Evolutionary conservation across 208 protist species (phyloP).

Genomic region (Phytomonas sp.): DNA sequence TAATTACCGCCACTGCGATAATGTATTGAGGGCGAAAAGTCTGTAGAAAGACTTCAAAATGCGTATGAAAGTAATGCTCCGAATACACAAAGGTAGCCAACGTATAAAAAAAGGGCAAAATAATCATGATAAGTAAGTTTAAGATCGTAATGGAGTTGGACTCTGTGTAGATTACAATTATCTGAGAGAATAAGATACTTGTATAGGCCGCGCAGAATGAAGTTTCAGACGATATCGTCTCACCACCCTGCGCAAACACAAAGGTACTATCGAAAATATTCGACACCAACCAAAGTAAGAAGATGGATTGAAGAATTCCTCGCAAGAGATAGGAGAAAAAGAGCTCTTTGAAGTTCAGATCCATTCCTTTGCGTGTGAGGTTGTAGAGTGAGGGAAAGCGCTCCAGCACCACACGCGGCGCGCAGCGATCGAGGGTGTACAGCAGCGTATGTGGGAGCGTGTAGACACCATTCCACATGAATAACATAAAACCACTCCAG

Average conservation of each 20-base stretch:
- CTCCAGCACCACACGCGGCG: slow-evolving; percentile 69
- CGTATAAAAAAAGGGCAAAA: slow-evolving; percentile 65
- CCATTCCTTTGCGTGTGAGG: slow-evolving; percentile 30
- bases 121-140: slow-evolving; percentile 54
- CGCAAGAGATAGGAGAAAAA: slow-evolving; percentile 53
- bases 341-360: slow-evolving; percentile 67
- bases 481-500: slow-evolving; percentile 88
- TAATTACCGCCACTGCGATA: slow-evolving; percentile 36
- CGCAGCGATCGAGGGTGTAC: slow-evolving; percentile 83
- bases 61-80: slow-evolving; percentile 31
- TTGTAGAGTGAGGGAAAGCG: slow-evolving; percentile 69
- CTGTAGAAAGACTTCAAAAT: slow-evolving; percentile 51
- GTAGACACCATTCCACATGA: slow-evolving; percentile 88
- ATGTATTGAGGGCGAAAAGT: slow-evolving; percentile 27
- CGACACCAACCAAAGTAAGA: slow-evolving; percentile 47
- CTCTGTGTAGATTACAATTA: slow-evolving; percentile 75
- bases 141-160: slow-evolving; percentile 74
- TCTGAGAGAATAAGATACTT: slow-evolving; percentile 77
- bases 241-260: slow-evolving; percentile 24
- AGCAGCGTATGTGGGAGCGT: slow-evolving; percentile 85
- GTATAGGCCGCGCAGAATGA: slow-evolving; percentile 82
- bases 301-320: slow-evolving; percentile 66
- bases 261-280: slow-evolving; percentile 30
- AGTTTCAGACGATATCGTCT: slow-evolving; percentile 49
- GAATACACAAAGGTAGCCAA: slow-evolving; percentile 34